These are phyloP conservation scores for Dovyalis caffra DNA, from an alignment of 345 rosid genomes.

Conservation along the genomic window DNA sequence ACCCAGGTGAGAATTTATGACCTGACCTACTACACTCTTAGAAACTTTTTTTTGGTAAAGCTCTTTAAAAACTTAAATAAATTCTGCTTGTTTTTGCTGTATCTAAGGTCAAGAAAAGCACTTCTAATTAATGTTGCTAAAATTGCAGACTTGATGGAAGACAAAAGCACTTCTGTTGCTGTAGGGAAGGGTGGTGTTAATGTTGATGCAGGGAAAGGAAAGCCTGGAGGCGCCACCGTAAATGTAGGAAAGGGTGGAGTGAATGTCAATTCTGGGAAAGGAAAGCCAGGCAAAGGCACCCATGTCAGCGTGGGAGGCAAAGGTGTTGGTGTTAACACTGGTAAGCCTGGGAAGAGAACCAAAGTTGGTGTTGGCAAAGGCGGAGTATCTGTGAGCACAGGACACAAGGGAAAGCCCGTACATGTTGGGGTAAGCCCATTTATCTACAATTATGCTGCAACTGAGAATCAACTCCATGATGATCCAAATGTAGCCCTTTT, in stretches of 20 bases:
- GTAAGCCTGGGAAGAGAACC: constrained; percentile 50
- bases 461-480: constrained; percentile 60
- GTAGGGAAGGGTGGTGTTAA: no score
- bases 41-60: background rate
- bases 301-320: constrained; percentile 43
- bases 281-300: constrained; percentile 49
- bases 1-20: constrained; percentile 32
- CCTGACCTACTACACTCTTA: background rate
- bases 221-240: no score
- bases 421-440: constrained; percentile 57
- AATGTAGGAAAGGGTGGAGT: constrained; percentile 43
- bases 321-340: constrained; percentile 43
- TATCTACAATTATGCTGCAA: constrained; percentile 37
- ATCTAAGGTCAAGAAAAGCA: background rate
- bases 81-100: background rate
- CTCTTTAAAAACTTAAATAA: background rate
- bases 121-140: background rate
- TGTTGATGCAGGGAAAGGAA: no score
- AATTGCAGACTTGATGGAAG: constrained; percentile 52
- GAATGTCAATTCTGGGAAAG: constrained; percentile 52
- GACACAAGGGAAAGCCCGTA: constrained; percentile 65
- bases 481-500: constrained; percentile 57
- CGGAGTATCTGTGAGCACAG: constrained; percentile 55
- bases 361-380: constrained; percentile 77
- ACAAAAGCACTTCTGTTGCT: constrained; percentile 43